phyloP scores from a whole-genome alignment of 2,329 filamentous ascomycete genomes.

The Talaromyces sp. region DNA sequence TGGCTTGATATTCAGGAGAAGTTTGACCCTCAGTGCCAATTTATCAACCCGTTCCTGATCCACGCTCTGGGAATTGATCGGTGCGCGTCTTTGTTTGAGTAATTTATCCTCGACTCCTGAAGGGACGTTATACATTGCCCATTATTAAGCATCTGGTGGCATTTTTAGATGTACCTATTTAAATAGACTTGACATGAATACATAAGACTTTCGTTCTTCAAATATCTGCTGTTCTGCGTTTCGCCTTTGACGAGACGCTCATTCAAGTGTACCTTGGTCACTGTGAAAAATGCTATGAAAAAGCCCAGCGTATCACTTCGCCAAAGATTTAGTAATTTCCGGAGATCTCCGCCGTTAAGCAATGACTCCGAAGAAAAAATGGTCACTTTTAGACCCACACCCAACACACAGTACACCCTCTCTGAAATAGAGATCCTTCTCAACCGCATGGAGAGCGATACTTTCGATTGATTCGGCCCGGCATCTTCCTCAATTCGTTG shows the following conservation, averaged over 20 bases:
- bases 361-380: not conserved
- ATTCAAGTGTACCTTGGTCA: not conserved
- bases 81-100: no score
- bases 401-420: not conserved
- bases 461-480: not conserved
- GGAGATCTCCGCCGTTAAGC: not conserved
- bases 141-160: no score
- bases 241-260: not conserved
- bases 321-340: not conserved
- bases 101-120: no score
- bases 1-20: no score
- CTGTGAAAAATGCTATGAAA: not conserved
- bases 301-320: not conserved
- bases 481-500: not conserved
- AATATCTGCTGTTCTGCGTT: not conserved
- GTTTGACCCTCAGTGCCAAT: no score
- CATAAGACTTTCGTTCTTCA: no score
- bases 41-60: no score
- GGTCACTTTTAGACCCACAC: not conserved
- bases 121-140: no score
- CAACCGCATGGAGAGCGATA: not conserved
- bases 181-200: no score
- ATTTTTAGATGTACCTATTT: no score
- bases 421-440: constrained; percentile 4
- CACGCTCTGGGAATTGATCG: no score